Evolutionary conservation across 495 filamentous ascomycete genomes (phyloP).

Genomic region (Penicillium tannophilum): DNA sequence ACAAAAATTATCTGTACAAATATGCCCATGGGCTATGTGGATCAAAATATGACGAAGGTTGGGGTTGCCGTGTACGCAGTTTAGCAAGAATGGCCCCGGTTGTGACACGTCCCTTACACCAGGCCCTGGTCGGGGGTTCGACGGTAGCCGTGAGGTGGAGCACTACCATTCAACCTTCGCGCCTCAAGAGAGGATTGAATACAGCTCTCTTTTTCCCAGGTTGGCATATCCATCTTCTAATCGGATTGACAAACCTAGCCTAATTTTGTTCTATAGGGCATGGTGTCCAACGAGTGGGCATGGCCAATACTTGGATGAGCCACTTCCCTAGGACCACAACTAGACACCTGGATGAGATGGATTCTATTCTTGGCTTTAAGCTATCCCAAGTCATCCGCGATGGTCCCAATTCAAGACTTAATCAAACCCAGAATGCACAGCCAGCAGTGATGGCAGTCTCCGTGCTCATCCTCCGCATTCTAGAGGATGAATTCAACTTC

Average conservation of each 20-base stretch:
- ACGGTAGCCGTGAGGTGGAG: conserved; percentile 3
- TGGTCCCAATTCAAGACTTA: conserved; percentile 74
- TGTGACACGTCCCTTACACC: conserved; percentile 8
- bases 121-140: conserved; percentile 1
- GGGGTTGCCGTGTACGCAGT: conserved; percentile 17
- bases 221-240: conserved; percentile 35
- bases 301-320: conserved; percentile 81
- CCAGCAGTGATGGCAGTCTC: conserved; percentile 96
- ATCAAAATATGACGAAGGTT: conserved; percentile 20
- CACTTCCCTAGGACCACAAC: conserved; percentile 75
- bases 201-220: conserved; percentile 87
- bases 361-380: conserved; percentile 65
- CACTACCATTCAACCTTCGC: conserved; percentile 6
- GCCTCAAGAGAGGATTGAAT: conserved; percentile 45
- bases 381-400: conserved; percentile 78
- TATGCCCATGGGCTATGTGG: conserved; percentile 21
- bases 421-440: conserved; percentile 84
- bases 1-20: conserved; percentile 6
- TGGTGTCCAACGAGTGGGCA: conserved; percentile 92
- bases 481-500: conserved; percentile 85
- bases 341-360: conserved; percentile 79
- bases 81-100: conserved; percentile 23
- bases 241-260: not conserved
- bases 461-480: conserved; percentile 83
- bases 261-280: conserved; percentile 63